Conservation (phyloP, 2,329 filamentous ascomycete species). For the Periconia sp. region DNA sequence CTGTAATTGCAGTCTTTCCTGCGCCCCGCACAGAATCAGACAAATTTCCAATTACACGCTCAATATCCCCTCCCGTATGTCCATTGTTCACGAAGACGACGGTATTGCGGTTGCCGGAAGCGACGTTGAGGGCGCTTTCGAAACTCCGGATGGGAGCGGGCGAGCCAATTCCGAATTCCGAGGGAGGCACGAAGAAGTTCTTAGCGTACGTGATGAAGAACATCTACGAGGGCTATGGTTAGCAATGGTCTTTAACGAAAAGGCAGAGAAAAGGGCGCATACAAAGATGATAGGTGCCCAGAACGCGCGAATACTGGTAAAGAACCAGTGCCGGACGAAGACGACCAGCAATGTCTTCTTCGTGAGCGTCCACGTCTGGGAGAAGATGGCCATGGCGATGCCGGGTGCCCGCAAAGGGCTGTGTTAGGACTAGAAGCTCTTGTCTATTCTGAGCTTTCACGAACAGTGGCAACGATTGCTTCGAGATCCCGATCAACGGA, state of each 20-base stretch:
- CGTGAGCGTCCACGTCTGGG: slow-evolving; percentile 63
- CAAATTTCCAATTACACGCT: slow-evolving; percentile 70
- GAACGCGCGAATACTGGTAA: slow-evolving; percentile 62
- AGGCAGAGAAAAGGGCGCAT: slow-evolving; percentile 10
- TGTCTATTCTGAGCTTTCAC: no score
- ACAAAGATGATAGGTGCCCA: slow-evolving; percentile 62
- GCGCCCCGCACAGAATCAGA: slow-evolving; percentile 62
- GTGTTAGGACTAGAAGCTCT: no score
- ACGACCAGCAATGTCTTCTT: slow-evolving; percentile 64
- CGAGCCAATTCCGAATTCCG: slow-evolving; percentile 73
- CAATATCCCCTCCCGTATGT: slow-evolving; percentile 70
- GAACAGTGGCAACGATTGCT: neutral
- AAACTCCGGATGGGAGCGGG: slow-evolving; percentile 68
- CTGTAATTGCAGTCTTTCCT: slow-evolving; percentile 62
- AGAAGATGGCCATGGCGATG: slow-evolving; percentile 44
- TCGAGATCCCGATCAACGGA: slow-evolving; percentile 2
- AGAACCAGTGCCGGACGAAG: slow-evolving; percentile 59
- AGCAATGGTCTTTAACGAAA: slow-evolving; percentile 6
- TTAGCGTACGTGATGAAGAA: slow-evolving; percentile 70
- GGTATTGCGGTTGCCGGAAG: slow-evolving; percentile 66
- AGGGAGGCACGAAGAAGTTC: slow-evolving; percentile 82
- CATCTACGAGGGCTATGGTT: slow-evolving; percentile 38
- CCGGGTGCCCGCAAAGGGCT: neutral
- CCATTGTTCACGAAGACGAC: slow-evolving; percentile 83
- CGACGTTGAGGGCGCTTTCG: slow-evolving; percentile 64